Base-by-base conservation (phyloP, 495 filamentous ascomycete species). In the Ascobolus immersus region DNA sequence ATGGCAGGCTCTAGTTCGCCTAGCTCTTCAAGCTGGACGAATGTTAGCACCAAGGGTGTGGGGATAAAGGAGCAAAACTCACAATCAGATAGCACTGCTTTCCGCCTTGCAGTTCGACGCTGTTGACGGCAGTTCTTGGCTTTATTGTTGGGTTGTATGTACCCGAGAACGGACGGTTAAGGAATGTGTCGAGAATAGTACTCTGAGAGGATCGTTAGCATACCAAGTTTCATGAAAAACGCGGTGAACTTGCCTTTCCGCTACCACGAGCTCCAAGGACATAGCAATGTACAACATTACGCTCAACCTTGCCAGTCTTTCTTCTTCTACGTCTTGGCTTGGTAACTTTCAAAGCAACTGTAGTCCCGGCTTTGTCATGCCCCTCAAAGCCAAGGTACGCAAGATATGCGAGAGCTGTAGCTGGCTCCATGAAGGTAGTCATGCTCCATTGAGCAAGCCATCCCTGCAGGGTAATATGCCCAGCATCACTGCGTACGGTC, bases 391-490 rank as follows among this genome's bases (percentile, higher is more conserved):
- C 86, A 2, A 96, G 67, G 44, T 92, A 94, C 5, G 86, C 89
- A 7, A 96, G 64, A 47, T 96, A 96, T 39, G 84, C 77, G 2
- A 96, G 57, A 0, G 86, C 94, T 0, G 80, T 94, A 48, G 80
- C 84, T 11, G 89, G 84, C 20, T 86, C 80, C 32, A 81, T 65
- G 44, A 94, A 96, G 2, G 86, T 96, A 0, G 89, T 96, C 86
- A 96, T 96, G 52, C 80, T 91, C 86, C 86, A 96, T 42, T 96
- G 86, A 4, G 86, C 89, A 12, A 96, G 64, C 86, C 86, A 96
- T 4, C 86, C 86, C 52, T 96, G 86, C 2, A 94, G 62, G 3
- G 86, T 96, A 40, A 96, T 81, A 52, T 93, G 66, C 1, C 84
- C 82, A 7, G 80, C 78, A 54, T 96, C 86, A 49, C 90, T 93